phyloP scores from a whole-genome alignment of 768 basidiomycete genomes.

The Boletus pseudopeckii region DNA sequence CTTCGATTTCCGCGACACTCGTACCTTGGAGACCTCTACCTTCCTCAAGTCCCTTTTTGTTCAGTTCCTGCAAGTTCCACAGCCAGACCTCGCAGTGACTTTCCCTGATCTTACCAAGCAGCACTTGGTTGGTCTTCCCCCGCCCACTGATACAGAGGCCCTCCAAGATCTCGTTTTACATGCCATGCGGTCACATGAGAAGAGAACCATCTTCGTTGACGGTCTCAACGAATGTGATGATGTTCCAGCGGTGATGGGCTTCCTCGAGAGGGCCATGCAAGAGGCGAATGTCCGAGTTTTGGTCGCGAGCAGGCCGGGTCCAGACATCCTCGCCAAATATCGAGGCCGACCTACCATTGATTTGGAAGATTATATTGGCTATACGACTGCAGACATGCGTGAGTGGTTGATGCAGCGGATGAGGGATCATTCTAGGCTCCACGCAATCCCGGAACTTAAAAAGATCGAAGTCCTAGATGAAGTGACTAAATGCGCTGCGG shows the following conservation, averaged over 20 bases:
- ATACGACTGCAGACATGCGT: slow-evolving; percentile 21
- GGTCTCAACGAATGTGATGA: slow-evolving; percentile 29
- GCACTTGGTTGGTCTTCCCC: slow-evolving; percentile 15
- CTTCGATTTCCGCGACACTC: slow-evolving; percentile 28
- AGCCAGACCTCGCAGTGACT: slow-evolving; percentile 15
- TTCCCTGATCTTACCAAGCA: slow-evolving; percentile 22
- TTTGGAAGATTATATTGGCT: slow-evolving; percentile 22
- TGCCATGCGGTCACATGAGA: slow-evolving; percentile 23
- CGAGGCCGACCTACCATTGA: slow-evolving; percentile 17
- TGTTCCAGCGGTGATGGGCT: slow-evolving; percentile 14
- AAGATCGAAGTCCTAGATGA: slow-evolving; percentile 21
- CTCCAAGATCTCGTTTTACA: slow-evolving; percentile 19
- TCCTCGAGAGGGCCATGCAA: slow-evolving; percentile 22
- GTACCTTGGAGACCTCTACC: slow-evolving; percentile 12
- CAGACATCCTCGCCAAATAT: slow-evolving; percentile 17
- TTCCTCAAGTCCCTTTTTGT: slow-evolving; percentile 25
- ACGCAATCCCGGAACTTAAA: slow-evolving; percentile 20
- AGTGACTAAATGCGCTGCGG: slow-evolving; percentile 7
- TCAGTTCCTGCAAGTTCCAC: slow-evolving; percentile 26
- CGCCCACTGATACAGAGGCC: slow-evolving; percentile 12
- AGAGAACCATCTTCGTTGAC: slow-evolving; percentile 22
- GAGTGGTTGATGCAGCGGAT: slow-evolving; percentile 26
- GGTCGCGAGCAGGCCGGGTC: slow-evolving; percentile 23
- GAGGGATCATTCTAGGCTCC: slow-evolving; percentile 21
- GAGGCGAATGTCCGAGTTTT: slow-evolving; percentile 25